These are phyloP conservation scores for Metschnikowia bowlesiae DNA, from an alignment of 805 yeast genomes.

Conservation along the genomic window DNA sequence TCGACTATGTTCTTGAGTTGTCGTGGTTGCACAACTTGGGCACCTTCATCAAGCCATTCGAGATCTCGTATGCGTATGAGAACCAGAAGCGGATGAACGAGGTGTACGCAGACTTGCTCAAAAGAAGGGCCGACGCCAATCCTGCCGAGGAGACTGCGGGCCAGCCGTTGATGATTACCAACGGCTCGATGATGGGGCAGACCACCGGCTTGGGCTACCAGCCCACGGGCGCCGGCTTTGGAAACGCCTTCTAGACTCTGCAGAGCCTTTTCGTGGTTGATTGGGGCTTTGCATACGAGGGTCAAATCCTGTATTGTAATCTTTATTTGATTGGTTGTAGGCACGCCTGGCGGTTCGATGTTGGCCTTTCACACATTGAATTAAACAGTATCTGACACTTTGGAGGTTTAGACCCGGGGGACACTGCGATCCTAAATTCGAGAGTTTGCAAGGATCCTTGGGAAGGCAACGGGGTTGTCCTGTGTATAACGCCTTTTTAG, in stretches of 20 bases:
- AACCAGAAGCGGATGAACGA: slow-evolving; percentile 62
- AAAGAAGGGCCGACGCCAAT: slow-evolving; percentile 54
- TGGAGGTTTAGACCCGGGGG: too few relatives aligned
- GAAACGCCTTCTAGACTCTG: slow-evolving; percentile 39
- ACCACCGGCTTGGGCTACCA: slow-evolving; percentile 56
- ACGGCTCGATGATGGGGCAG: slow-evolving; percentile 50
- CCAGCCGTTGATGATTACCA: slow-evolving; percentile 77
- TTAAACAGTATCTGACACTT: too few relatives aligned
- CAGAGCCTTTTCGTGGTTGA: slow-evolving; percentile 14
- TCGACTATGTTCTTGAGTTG: slow-evolving; percentile 82
- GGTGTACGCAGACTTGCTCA: slow-evolving; percentile 65
- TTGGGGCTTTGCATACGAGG: slow-evolving; percentile 3
- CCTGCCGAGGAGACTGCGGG: slow-evolving; percentile 50
- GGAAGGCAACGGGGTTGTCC: too few relatives aligned
- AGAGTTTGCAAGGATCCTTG: too few relatives aligned
- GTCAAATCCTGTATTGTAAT: too few relatives aligned
- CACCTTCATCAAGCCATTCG: slow-evolving; percentile 89
- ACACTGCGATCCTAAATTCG: too few relatives aligned
- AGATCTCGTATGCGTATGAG: slow-evolving; percentile 78
- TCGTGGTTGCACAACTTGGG: slow-evolving; percentile 85
- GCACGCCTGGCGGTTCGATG: too few relatives aligned
- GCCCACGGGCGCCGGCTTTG: slow-evolving; percentile 70
- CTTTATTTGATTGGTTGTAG: too few relatives aligned
- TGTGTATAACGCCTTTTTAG: too few relatives aligned
- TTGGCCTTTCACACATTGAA: too few relatives aligned